phyloP scores from a whole-genome alignment of 768 basidiomycete genomes.

The Trametes sanguinea region DNA sequence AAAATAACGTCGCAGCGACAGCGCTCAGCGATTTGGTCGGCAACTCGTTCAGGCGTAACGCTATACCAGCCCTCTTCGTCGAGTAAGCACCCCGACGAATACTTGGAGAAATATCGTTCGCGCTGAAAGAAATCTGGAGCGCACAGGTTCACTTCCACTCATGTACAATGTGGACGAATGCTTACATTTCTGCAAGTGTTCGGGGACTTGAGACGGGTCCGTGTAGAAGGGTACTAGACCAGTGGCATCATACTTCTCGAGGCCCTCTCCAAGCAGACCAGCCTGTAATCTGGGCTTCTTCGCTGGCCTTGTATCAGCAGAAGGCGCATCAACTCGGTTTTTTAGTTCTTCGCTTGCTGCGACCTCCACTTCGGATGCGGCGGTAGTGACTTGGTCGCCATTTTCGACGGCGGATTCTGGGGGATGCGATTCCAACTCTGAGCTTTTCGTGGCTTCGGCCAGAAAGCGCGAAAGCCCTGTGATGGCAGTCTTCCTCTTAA shows the following conservation, averaged over 20 bases:
- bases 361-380: too few species aligned
- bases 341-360: too few species aligned
- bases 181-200: constrained; percentile 83
- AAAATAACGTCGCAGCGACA: constrained; percentile 84
- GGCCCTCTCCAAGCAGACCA: constrained; percentile 32
- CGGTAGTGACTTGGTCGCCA: too few species aligned
- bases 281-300: constrained; percentile 37
- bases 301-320: constrained; percentile 29
- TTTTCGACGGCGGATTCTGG: background rate
- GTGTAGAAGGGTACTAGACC: constrained; percentile 74
- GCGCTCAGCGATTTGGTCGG: constrained; percentile 88
- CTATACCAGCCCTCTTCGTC: constrained; percentile 99
- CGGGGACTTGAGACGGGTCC: constrained; percentile 66
- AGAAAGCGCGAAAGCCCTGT: constrained; percentile 17
- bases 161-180: constrained; percentile 4
- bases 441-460: background rate
- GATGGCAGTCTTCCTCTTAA: constrained; percentile 19
- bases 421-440: background rate
- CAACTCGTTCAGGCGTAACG: constrained; percentile 93
- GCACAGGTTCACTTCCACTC: background rate
- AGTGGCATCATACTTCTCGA: constrained; percentile 62
- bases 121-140: constrained; percentile 83
- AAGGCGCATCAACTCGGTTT: background rate
- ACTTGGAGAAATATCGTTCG: constrained; percentile 76
- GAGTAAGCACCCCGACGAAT: constrained; percentile 79